These are phyloP conservation scores for Irpex rosettiformis DNA, from an alignment of 1,284 basidiomycete species.

Conservation along the genomic window DNA sequence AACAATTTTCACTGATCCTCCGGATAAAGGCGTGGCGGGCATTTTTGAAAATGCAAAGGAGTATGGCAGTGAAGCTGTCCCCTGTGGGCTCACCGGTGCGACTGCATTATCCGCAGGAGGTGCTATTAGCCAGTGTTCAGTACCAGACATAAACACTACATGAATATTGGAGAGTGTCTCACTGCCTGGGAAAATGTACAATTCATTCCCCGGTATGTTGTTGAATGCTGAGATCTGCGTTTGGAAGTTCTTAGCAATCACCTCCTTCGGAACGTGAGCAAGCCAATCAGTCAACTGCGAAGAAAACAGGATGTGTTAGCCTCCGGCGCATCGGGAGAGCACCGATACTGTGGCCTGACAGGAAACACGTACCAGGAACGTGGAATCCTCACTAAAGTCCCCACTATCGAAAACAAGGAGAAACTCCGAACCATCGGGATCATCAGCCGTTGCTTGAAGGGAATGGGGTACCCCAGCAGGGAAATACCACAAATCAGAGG, in stretches of 20 bases:
- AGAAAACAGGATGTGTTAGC: background rate
- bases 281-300: constrained; percentile 57
- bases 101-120: constrained; percentile 36
- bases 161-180: constrained; percentile 16
- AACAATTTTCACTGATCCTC: constrained; percentile 62
- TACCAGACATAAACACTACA: constrained; percentile 16
- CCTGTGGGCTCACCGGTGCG: constrained; percentile 46
- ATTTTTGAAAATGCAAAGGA: constrained; percentile 53
- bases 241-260: constrained; percentile 68
- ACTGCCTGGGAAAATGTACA: constrained; percentile 69
- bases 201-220: constrained; percentile 51
- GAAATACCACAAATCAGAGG: constrained; percentile 55
- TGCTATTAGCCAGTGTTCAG: constrained; percentile 12
- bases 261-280: constrained; percentile 53
- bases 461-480: constrained; percentile 50
- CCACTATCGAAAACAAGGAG: constrained; percentile 64
- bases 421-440: constrained; percentile 63
- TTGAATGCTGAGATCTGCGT: constrained; percentile 46
- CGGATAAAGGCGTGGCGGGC: constrained; percentile 44
- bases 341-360: background rate
- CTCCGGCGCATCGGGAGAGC: background rate
- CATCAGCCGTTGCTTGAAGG: constrained; percentile 55
- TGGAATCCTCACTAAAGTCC: constrained; percentile 58
- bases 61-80: constrained; percentile 44
- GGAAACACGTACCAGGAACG: constrained; percentile 47